phyloP scores from a whole-genome alignment of 2,329 filamentous ascomycete species.

The Coniochaeta sp. region DNA sequence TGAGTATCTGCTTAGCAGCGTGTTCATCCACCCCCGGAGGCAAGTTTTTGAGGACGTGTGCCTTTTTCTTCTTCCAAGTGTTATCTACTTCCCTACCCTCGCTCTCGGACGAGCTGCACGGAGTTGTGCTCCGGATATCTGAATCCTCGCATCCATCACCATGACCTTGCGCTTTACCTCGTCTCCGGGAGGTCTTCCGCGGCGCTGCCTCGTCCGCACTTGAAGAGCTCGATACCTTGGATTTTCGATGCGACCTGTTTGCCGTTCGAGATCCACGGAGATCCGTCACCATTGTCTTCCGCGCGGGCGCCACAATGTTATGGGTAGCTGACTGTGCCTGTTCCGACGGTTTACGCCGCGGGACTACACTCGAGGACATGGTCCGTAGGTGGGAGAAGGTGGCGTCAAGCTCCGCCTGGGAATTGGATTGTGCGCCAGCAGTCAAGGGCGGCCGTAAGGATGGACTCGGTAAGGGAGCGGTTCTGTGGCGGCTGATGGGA shows the following conservation, averaged over 20 bases:
- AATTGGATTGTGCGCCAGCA: slow-evolving; percentile 2
- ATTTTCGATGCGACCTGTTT: not conserved
- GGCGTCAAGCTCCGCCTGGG: not conserved
- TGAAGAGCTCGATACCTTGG: not conserved
- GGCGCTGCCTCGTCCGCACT: not conserved
- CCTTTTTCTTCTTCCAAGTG: slow-evolving; percentile 55
- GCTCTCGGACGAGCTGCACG: slow-evolving; percentile 36
- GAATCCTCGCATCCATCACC: not conserved
- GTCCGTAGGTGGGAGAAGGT: not conserved
- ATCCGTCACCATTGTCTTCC: not conserved
- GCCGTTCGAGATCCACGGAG: not conserved
- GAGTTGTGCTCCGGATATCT: not conserved
- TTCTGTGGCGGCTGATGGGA: slow-evolving; percentile 5
- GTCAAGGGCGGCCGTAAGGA: slow-evolving; percentile 6
- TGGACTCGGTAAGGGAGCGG: slow-evolving; percentile 11
- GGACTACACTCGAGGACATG: not conserved
- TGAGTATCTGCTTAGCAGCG: slow-evolving; percentile 85
- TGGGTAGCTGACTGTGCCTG: not conserved
- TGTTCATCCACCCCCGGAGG: slow-evolving; percentile 74
- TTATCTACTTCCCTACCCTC: slow-evolving; percentile 31
- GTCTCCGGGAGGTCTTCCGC: not conserved
- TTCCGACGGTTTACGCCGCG: not conserved
- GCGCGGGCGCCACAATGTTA: too few relatives aligned
- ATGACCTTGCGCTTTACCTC: not conserved
- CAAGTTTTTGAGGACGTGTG: slow-evolving; percentile 64